Evolutionary conservation across 1,284 basidiomycete genomes (phyloP).

Genomic region (Hypsizygus ulmarius): DNA sequence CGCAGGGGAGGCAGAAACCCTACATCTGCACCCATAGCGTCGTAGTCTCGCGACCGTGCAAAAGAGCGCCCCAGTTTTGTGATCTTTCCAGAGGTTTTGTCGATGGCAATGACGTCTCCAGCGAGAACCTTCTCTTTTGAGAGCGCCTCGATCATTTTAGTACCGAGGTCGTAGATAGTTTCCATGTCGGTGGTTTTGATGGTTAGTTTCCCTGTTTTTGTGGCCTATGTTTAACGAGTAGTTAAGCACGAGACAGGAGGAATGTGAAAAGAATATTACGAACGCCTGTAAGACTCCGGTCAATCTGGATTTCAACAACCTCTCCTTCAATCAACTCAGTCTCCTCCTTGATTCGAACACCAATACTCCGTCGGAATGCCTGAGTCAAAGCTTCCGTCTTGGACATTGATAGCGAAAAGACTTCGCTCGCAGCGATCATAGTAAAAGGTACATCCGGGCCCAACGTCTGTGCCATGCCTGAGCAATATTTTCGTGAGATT

Average conservation of each 20-base stretch:
- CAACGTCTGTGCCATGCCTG: constrained; percentile 95
- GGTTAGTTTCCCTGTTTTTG: constrained; percentile 96
- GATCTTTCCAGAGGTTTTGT: constrained; percentile 97
- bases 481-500: neutral
- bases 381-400: constrained; percentile 98
- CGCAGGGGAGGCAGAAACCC: constrained; percentile 31
- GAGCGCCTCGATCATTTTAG: constrained; percentile 98
- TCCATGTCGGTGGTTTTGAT: constrained; percentile 99
- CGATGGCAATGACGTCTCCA: constrained; percentile 94
- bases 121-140: constrained; percentile 97
- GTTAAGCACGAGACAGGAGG: neutral
- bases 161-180: constrained; percentile 97
- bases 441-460: constrained; percentile 96
- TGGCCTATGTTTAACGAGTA: constrained; percentile 57
- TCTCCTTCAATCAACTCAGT: constrained; percentile 97
- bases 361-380: constrained; percentile 93
- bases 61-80: constrained; percentile 96
- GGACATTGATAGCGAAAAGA: constrained; percentile 96
- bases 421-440: constrained; percentile 95
- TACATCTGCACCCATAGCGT: constrained; percentile 98
- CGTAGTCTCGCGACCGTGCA: constrained; percentile 94
- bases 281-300: constrained; percentile 94
- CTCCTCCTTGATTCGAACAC: constrained; percentile 97
- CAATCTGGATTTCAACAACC: constrained; percentile 98
- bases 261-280: constrained; percentile 31